Conservation (phyloP, 768 basidiomycete genomes). For the Serendipita indica region DNA sequence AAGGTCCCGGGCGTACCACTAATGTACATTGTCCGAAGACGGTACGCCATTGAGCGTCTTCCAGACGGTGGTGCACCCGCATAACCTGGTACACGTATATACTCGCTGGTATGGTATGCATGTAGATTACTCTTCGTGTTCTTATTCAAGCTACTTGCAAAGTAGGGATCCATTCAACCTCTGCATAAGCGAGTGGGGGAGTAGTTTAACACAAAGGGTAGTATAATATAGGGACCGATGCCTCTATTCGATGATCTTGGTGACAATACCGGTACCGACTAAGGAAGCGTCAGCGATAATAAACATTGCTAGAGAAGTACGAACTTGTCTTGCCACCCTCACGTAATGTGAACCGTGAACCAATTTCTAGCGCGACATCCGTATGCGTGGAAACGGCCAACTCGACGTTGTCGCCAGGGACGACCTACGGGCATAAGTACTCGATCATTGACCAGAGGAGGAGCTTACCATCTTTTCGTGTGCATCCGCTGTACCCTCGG, state of each 20-base stretch:
- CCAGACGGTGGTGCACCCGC: conserved; percentile 84
- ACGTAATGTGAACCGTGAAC: conserved; percentile 87
- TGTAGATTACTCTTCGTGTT: background rate
- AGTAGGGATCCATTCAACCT: conserved; percentile 6
- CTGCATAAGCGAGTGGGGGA: background rate
- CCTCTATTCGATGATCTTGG: conserved; percentile 45
- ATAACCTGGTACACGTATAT: background rate
- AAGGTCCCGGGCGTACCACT: conserved; percentile 86
- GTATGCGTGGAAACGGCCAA: conserved; percentile 70
- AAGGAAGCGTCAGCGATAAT: conserved; percentile 11
- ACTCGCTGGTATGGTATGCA: background rate
- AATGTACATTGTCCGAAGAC: conserved; percentile 89
- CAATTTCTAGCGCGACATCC: conserved; percentile 80
- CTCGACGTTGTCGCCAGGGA: conserved; percentile 97
- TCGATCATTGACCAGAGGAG: background rate
- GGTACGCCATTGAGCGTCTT: conserved; percentile 87
- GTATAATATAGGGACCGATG: background rate
- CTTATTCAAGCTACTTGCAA: background rate
- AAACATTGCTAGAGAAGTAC: conserved; percentile 12
- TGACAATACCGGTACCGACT: conserved; percentile 93
- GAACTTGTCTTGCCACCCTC: conserved; percentile 86
- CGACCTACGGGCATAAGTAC: conserved; percentile 39
- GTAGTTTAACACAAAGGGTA: background rate
- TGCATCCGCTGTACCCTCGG: conserved; percentile 64
- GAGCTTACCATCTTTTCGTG: conserved; percentile 68